Percentiles rank a stretch among this genome's conserved stretches.
Evolutionary conservation across 129 eudicot genomes (phyloP).

Genomic region (Helichrysum umbraculigerum): DNA sequence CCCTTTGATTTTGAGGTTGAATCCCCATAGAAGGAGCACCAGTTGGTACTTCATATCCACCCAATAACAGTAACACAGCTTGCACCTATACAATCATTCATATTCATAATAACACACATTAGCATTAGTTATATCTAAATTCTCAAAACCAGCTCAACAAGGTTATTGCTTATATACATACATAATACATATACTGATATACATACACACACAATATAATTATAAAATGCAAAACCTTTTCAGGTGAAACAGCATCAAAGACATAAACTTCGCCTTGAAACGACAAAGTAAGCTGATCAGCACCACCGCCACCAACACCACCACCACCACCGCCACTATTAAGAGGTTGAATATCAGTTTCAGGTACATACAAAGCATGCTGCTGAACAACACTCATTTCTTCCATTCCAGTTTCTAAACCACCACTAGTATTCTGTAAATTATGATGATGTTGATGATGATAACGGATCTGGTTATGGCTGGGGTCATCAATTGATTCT

Average conservation of each 20-base stretch:
- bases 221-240: slow-evolving; percentile 41
- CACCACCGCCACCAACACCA: slow-evolving; percentile 31
- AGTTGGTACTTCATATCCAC: slow-evolving; percentile 88
- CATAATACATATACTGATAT: background rate
- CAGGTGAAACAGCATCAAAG: slow-evolving; percentile 84
- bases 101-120: background rate
- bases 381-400: slow-evolving; percentile 36
- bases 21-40: slow-evolving; percentile 65
- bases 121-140: too few species aligned
- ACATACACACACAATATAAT: background rate
- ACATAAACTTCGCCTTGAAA: slow-evolving; percentile 90
- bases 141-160: background rate
- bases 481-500: slow-evolving; percentile 59
- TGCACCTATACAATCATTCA: slow-evolving; percentile 62
- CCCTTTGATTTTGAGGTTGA: slow-evolving; percentile 75
- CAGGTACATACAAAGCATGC: slow-evolving; percentile 45
- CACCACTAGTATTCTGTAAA: slow-evolving; percentile 38
- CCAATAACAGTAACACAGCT: slow-evolving; percentile 90
- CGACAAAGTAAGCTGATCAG: slow-evolving; percentile 83
- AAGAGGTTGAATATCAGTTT: slow-evolving; percentile 36
- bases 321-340: slow-evolving; percentile 14
- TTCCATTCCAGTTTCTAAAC: slow-evolving; percentile 37
- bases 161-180: background rate
- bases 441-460: slow-evolving; percentile 45
- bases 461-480: slow-evolving; percentile 39